Evolutionary conservation across 192 early-diverging fungal species (phyloP).

Genomic region (Powellomyces hirtus): DNA sequence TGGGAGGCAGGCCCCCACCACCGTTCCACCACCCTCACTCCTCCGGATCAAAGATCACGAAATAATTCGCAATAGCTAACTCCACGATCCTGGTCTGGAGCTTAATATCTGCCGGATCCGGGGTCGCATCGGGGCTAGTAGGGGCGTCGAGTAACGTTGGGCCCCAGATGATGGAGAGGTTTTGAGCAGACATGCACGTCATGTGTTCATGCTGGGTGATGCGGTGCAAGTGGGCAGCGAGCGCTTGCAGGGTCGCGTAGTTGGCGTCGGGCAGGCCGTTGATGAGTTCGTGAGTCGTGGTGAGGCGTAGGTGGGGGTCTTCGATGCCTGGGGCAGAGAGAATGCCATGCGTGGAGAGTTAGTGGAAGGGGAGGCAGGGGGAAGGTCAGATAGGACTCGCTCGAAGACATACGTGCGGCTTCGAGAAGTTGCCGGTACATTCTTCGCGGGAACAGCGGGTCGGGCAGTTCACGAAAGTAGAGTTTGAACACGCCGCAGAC

Average conservation of each 20-base stretch:
- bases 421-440: conserved; percentile 69
- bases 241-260: conserved; percentile 75
- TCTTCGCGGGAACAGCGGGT: conserved; percentile 72
- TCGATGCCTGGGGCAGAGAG: conserved; percentile 47
- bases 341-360: not conserved
- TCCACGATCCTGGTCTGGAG: conserved; percentile 65
- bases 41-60: conserved; percentile 62
- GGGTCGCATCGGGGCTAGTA: not conserved
- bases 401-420: conserved; percentile 59
- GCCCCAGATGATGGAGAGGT: conserved; percentile 91
- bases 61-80: conserved; percentile 61
- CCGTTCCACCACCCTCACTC: no score
- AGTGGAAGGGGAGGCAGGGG: not conserved
- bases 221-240: conserved; percentile 82
- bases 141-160: conserved; percentile 75
- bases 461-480: conserved; percentile 93
- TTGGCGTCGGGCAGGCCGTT: conserved; percentile 77
- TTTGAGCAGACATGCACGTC: conserved; percentile 87
- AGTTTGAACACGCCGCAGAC: conserved; percentile 85
- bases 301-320: conserved; percentile 60
- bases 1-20: no score
- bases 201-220: conserved; percentile 70
- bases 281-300: conserved; percentile 69
- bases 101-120: conserved; percentile 57
- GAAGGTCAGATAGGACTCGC: not conserved